Base-by-base conservation (phyloP, 2,329 filamentous ascomycete genomes). In the Stagonosporopsis vannaccii region DNA sequence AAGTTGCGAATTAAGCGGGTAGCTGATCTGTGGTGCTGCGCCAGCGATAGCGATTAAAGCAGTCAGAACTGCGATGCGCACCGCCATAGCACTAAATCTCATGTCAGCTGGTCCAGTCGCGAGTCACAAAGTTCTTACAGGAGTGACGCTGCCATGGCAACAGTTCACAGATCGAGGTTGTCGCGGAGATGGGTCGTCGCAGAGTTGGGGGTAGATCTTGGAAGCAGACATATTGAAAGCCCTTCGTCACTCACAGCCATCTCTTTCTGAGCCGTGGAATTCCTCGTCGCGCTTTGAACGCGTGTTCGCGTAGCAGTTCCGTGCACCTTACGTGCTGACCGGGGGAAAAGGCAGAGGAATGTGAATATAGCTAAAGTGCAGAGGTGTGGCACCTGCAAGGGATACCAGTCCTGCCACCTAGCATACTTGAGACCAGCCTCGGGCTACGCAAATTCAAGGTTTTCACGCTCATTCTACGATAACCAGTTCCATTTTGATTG, bases 1-100 rank as follows among this genome's bases (percentile, higher is more conserved):
- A 1, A 96, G 83, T 74, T 97, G 92, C 2, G 90, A 87, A 75
- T 95, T 96, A 74, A 96, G 82, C 0, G 92, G 92, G 65, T 93
- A 94, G 42, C 80, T 80, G 48, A 78, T 68, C 40, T 74, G 72
- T 17, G 77, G 76, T 22, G 59, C 62, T 52, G 74, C 73, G n/a
- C 58, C 50, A 35, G 53, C 62, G 19, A 56, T 53, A 15, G 56
- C 51, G 44, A 56, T 46, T 30, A 71, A 56, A 20, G 69, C 32
- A 30, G 63, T 46, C 22, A 69, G 17, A 7, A 56, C 58, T 22
- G 59, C 51, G 42, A 64, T 28, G 45, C 57, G 58, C 66, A 65
- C 62, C 58, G 50, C 50, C 54, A 61, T 62, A 42, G 35, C 48
- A 50, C 64, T 71, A 33, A n/a, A 11, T 11, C 1, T 19, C 15